Base-by-base conservation (phyloP, 2,329 filamentous ascomycete genomes). In the Xylaria sp. region DNA sequence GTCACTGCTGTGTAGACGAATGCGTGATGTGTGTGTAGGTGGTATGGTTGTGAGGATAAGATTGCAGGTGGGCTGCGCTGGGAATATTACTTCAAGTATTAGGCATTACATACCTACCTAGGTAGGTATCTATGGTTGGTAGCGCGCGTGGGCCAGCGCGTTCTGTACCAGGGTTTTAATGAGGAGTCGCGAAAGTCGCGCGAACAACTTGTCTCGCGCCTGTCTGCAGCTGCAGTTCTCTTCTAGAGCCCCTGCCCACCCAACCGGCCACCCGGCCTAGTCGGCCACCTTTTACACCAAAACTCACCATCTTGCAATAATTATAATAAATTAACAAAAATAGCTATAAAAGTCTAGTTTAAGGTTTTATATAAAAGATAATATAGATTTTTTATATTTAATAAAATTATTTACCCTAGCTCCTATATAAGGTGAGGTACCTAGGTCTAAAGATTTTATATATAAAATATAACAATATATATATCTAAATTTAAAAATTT, bases 111-210 rank as follows among this genome's bases (percentile, higher is more conserved):
- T 37, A 37, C 11, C 31, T 33, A 33, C 31, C 31, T 50, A 17
- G 28, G 28, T 21, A 45, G 37, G 38, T 58, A 37, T 23, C 7
- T 35, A 15, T 12, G 37, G 21, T 4, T 9, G 37, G 38, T 23
- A 43, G 25, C 45, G 51, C 66, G 64, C 63, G 66, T 63, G 64
- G 60, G 47, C 45, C 56, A 51, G 65, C 66, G 66, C 66, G 66
- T 67, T n/a, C 47, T 46, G 42, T 53, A 46, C 58, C 38, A 46
- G 57, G 62, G 59, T 21, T 67, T 67, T 64, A 67, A 69, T 67
- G 62, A 54, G 8, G 14, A 59, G 28, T 60, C 67, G 57, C 67
- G 67, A 69, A 66, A 67, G 52, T 61, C 53, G 53, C 67, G 67
- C 60, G 59, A 52, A 5, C 37, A 43, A 23, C 28, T 31, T 33